Base-by-base conservation (phyloP, 2,329 filamentous ascomycete species). In the Colletotrichum acutatum region DNA sequence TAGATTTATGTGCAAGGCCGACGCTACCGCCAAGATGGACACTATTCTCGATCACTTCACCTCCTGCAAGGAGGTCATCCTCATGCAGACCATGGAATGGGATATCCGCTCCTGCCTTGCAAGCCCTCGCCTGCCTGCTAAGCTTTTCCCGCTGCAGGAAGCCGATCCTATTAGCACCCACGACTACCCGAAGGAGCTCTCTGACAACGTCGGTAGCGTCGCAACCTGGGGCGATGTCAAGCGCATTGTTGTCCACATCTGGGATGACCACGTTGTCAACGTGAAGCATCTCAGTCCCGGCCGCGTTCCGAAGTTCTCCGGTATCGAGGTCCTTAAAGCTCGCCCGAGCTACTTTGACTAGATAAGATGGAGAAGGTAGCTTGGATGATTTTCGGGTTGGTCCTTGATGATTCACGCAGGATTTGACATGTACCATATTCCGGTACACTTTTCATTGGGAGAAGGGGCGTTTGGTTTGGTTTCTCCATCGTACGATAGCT, bases 151-250 rank as follows among this genome's bases (percentile, higher is more conserved):
- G 5, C 49, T 75, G n/a, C 34, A 34, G 14, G 61, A 66, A 12
- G 67, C 65, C 1, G 74, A 75, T 56, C 42, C 66, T 7, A 60
- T 75, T 14, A 64, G 74, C 19, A 46, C 63, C 19, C 74, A 74
- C 34, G 58, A 67, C 24, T 75, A 68, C 52, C 63, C 66, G 22
- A 67, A 32, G 64, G 67, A 59, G 22, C 58, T 62, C 24, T 63
- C 62, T 16, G 65, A 57, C 42, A 64, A 67, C 26, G 53, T 64
- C 37, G 66, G 52, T 64, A 63, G 56, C 28, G 61, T 73, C 49
- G 71, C 56, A 4, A 32, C 52, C 56, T 75, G 74, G 74, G 49
- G 67, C 28, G 74, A 71, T 11, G 66, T 74, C 11, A 70, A 66
- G 34, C 58, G 64, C 49, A 61, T 68, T 7, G 64, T 75, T 24